Evolutionary conservation across 2,329 filamentous ascomycete species (phyloP), one percentile per base, ranked within the genome.

Genomic region (Stemphylium lycopersici): DNA sequence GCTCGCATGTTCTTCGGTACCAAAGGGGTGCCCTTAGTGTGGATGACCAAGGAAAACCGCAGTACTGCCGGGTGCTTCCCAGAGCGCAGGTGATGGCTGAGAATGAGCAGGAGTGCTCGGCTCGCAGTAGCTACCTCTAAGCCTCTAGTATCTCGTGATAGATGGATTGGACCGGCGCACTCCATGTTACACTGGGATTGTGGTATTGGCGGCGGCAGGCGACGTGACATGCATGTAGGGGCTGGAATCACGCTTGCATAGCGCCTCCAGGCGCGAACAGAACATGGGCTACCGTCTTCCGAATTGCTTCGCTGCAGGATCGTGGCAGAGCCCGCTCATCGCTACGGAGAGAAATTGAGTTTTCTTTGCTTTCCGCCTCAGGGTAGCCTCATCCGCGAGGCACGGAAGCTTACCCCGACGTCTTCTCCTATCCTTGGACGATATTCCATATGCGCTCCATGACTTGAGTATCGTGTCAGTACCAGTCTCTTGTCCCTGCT

Each of bases 21-120:
- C 51, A 50, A 54, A 54, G 46, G 51, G 40, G 29, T 37, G 41
- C 46, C 51, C 51, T 54, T 48, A 22, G 39, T 40, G 51, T 50
- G 40, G 46, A n/a, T 42, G 45, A 47, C 32, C 39, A 49, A 24
- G 20, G 36, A 13, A 13, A 34, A 20, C 16, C 15, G 46, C n/a
- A 26, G 40, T 54, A 54, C 51, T 44, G 45, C 51, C 45, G 51
- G 46, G 50, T 46, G 51, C 45, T 44, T 29, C 10, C 34, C 12
- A 34, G 33, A 36, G 20, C 31, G 18, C 46, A 39, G 40, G 33
- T 8, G 6, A 10, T 29, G 26, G 26, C 26, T 31, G 15, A 39
- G n/a, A 24, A 32, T 12, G 16, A 40, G 29, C 7, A 20, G 26
- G 31, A 7, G 32, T 20, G 24, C 32, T 16, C 4, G 16, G n/a